Evolutionary conservation across 352 stramenopile species (phyloP).

Genomic region (Thalassiosira delicatula): DNA sequence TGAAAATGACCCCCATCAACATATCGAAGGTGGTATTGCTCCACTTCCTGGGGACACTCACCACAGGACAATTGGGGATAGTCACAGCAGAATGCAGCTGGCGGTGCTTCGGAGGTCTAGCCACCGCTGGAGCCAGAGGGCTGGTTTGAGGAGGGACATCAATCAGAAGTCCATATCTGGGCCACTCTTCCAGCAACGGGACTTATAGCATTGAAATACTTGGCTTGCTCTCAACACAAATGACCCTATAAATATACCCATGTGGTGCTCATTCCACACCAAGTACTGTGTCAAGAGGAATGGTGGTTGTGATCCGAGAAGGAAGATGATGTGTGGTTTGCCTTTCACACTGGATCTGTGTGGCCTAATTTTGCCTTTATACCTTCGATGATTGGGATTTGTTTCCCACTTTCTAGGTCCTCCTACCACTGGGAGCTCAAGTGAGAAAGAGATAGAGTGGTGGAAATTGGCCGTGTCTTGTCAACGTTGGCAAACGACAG

Average conservation of each 20-base stretch:
- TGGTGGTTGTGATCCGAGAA: slow-evolving; percentile 38
- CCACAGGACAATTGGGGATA: no score
- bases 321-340: slow-evolving; percentile 43
- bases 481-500: slow-evolving; percentile 3
- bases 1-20: no score
- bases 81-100: no score
- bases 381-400: slow-evolving; percentile 25
- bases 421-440: slow-evolving; percentile 21
- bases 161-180: slow-evolving; percentile 29
- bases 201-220: slow-evolving; percentile 27
- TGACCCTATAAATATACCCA: slow-evolving; percentile 12
- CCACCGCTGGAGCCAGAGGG: not conserved
- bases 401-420: slow-evolving; percentile 4
- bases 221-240: slow-evolving; percentile 17
- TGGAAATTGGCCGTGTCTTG: slow-evolving; percentile 13
- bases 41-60: no score
- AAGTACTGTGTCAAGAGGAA: slow-evolving; percentile 42
- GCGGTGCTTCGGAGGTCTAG: not conserved
- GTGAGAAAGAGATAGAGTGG: slow-evolving; percentile 9
- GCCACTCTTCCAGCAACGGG: slow-evolving; percentile 16
- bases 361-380: slow-evolving; percentile 35
- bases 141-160: slow-evolving; percentile 25
- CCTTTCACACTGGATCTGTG: slow-evolving; percentile 8
- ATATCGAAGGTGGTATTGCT: no score
- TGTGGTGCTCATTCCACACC: slow-evolving; percentile 34